Evolutionary conservation across 129 eudicot species (phyloP), one percentile per base, ranked within the genome.

Genomic region (Solidago caesia): DNA sequence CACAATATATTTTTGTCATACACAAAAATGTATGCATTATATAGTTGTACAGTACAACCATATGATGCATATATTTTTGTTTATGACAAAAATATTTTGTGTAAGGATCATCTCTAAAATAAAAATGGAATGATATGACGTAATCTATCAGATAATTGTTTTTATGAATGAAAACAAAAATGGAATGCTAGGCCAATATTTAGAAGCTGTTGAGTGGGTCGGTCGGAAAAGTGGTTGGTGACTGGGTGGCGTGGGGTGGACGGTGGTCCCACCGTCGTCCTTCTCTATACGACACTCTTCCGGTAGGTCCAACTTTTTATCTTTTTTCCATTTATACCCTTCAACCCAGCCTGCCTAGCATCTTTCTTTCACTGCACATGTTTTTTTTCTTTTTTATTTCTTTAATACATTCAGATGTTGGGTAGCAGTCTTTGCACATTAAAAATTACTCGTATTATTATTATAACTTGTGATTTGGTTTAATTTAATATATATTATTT

Each of bases 261-360:
- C 88, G 88, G 91, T 80, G 84, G 69, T 48, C 67, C 77, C 74
- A 62, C 75, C 64, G n/a, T 69, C 53, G 70, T 69, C 82, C 75
- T 52, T 63, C 69, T 43, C 66, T 21, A 67, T 75, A 62, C 70
- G 77, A 74, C 67, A 68, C 78, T 49, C 71, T 14, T 63, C 76
- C 62, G 29, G 69, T 72, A 27, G 82, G 78, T 58, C 82, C 78
- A 45, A 3, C 5, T 21, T 10, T 10, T 0, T 51, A 1, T 25
- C 43, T 68, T 8, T n/a, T 25, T 51, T 64, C 67, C 66, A 51
- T 6, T 51, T 42, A 21, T 63, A 70, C 52, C 49, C 65, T 67
- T 44, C 75, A 70, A 10, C 57, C 5, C 57, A 39, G 39, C 64
- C 56, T 27, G 52, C 62, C 63, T 61, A 46, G 47, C 67, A 58